Conservation (phyloP, 1,284 basidiomycete genomes). For the Puccinia brachypodii region DNA sequence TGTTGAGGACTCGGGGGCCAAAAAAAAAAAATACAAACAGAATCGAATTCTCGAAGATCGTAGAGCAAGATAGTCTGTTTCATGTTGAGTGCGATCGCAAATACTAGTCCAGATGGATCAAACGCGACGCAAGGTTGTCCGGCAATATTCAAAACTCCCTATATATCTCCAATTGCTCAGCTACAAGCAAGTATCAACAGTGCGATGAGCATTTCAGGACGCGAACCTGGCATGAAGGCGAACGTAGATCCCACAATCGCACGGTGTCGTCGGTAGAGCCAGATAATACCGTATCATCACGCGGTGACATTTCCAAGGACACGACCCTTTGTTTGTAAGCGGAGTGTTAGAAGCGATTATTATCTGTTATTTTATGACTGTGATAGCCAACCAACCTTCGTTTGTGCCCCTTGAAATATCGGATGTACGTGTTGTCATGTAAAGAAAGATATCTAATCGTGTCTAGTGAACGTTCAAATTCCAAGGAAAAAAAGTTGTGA, state of each 20-base stretch:
- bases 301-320: conserved; percentile 85
- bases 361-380: background rate
- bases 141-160: conserved; percentile 62
- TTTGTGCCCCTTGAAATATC: conserved; percentile 94
- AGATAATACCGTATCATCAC: conserved; percentile 93
- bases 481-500: background rate
- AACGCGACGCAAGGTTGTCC: conserved; percentile 80
- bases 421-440: conserved; percentile 92
- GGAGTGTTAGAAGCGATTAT: too few species aligned
- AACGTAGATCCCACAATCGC: conserved; percentile 91
- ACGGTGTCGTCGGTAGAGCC: conserved; percentile 91
- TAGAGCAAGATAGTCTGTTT: conserved; percentile 80
- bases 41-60: conserved; percentile 83
- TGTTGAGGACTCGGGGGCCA: background rate
- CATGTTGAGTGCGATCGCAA: conserved; percentile 85
- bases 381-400: conserved; percentile 60
- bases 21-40: conserved; percentile 59
- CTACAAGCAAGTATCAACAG: background rate
- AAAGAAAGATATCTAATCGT: conserved; percentile 90
- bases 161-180: conserved; percentile 58
- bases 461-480: conserved; percentile 57
- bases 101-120: conserved; percentile 83
- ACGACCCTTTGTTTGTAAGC: conserved; percentile 64
- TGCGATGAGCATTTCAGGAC: background rate
- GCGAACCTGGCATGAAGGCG: conserved; percentile 67